Conservation (phyloP, 2,329 filamentous ascomycete genomes). For the Ophioceras dolichostomum region DNA sequence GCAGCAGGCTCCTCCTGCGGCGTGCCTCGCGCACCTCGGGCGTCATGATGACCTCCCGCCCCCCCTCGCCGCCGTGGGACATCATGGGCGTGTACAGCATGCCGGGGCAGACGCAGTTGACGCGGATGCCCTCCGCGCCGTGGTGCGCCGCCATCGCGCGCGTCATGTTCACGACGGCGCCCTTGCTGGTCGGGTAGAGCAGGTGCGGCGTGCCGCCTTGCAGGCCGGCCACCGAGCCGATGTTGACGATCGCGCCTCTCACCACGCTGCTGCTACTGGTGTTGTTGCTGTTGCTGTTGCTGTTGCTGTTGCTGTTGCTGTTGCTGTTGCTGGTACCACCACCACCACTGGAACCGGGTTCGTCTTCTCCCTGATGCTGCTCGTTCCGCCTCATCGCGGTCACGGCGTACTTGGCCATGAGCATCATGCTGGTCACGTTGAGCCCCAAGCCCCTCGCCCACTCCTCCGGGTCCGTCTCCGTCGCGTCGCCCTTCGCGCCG, state of each 20-base stretch:
- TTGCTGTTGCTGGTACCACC: conserved; percentile 49
- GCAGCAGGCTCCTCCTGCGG: conserved; percentile 23
- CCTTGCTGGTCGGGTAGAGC: conserved; percentile 33
- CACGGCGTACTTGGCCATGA: conserved; percentile 49
- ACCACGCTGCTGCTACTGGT: conserved; percentile 25
- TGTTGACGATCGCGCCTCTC: conserved; percentile 45
- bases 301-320: conserved; percentile 30
- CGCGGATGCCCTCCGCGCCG: conserved; percentile 28
- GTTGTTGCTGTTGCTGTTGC: conserved; percentile 36
- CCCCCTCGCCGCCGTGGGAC: conserved; percentile 11
- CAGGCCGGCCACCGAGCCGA: conserved; percentile 47
- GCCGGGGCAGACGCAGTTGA: conserved; percentile 35
- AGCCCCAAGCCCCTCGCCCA: conserved; percentile 46
- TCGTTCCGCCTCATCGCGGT: conserved; percentile 46
- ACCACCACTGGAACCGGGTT: conserved; percentile 30
- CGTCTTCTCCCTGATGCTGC: too few species aligned
- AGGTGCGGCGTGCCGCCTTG: conserved; percentile 31
- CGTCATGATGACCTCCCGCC: conserved; percentile 19
- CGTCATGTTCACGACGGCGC: conserved; percentile 37
- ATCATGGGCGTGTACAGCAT: conserved; percentile 37
- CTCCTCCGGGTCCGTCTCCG: conserved; percentile 44
- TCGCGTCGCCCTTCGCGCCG: conserved; percentile 45
- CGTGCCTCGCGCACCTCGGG: conserved; percentile 23
- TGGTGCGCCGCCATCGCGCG: conserved; percentile 38
- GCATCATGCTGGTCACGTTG: conserved; percentile 54